Evolutionary conservation across 106 monocot genomes (phyloP), one percentile per base, ranked within the genome.

Genomic region (Acorus gramineus): DNA sequence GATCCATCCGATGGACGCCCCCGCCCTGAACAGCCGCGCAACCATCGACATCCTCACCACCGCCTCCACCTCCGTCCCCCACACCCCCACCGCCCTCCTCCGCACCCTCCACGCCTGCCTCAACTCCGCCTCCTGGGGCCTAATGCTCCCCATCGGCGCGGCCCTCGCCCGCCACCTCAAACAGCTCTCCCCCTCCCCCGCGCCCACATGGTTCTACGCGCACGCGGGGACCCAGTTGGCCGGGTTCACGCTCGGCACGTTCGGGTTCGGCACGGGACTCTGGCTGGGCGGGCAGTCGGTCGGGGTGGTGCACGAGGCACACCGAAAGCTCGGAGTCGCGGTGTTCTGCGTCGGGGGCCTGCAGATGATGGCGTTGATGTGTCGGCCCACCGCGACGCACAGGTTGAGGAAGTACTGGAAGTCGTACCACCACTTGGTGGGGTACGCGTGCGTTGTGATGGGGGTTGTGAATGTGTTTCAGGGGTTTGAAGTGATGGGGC

Each of bases 401-500:
- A 55, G 73, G 79, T 86, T 44, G 63, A 69, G 93, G 28, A 85
- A 77, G 78, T 93, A 93, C 72, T 93, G 93, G 89, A 93, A 89
- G 73, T 85, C 83, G 50, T 93, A 93, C 82, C 93, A 93, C 78
- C 93, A 89, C 60, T 70, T 93, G 47, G 79, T 93, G 4, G 93
- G 93, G 52, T 93, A 93, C 64, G 79, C 81, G 44, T 81, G 80
- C 66, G 80, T 78, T 14, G 89, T 86, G 53, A 44, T 89, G 0
- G 85, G 83, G 52, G 80, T 89, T 71, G 89, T 93, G 73, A 93
- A 93, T 63, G 86, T 90, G 44, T 90, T 90, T 67, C 86, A 90
- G 59, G 94, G 94, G 47, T 73, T 90, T 14, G 90, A 83, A 69
- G 75, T 77, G 63, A 84, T 90, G 84, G 94, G 80, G 55, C 57